Conservation (phyloP, 2,329 filamentous ascomycete species). For the Alternaria conjuncta region DNA sequence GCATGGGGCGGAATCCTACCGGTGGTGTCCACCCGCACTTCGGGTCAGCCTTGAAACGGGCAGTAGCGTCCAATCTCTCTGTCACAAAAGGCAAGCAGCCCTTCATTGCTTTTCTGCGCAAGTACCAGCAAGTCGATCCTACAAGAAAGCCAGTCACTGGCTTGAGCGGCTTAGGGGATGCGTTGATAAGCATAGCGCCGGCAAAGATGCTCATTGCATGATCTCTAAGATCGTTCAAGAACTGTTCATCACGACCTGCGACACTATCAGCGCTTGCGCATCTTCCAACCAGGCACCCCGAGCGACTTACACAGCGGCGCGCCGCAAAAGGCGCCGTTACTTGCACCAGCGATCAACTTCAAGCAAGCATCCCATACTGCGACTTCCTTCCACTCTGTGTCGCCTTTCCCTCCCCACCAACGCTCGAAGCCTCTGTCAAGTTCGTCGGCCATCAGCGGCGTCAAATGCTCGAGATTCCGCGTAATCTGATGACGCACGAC, state of each 20-base stretch:
- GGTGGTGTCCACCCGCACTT: slow-evolving; percentile 18
- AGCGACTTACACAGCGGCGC: slow-evolving; percentile 18
- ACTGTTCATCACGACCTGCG: slow-evolving; percentile 17
- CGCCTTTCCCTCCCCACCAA: slow-evolving; percentile 15
- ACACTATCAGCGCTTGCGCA: neutral
- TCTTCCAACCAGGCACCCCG: neutral
- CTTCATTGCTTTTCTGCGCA: slow-evolving; percentile 14
- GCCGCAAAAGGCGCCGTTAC: slow-evolving; percentile 24
- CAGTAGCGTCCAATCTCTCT: slow-evolving; percentile 20
- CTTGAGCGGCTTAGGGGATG: slow-evolving; percentile 16
- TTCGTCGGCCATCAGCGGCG: slow-evolving; percentile 20
- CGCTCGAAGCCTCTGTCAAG: slow-evolving; percentile 16
- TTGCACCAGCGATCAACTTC: slow-evolving; percentile 18
- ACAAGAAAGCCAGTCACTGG: slow-evolving; percentile 16
- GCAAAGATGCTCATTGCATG: slow-evolving; percentile 22
- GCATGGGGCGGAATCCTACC: neutral
- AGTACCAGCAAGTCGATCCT: slow-evolving; percentile 14
- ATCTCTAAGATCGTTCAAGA: slow-evolving; percentile 16
- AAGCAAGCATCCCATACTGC: slow-evolving; percentile 20
- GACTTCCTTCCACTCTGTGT: slow-evolving; percentile 21
- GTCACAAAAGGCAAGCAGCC: slow-evolving; percentile 21
- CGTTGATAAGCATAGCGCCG: slow-evolving; percentile 22
- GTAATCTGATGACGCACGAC: slow-evolving; percentile 24
- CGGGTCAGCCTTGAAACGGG: slow-evolving; percentile 14
- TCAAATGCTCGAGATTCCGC: slow-evolving; percentile 18